Percentiles rank a stretch among this genome's conserved stretches.
phyloP scores from a whole-genome alignment of 306 rosid species.

The Corylus avellana region DNA sequence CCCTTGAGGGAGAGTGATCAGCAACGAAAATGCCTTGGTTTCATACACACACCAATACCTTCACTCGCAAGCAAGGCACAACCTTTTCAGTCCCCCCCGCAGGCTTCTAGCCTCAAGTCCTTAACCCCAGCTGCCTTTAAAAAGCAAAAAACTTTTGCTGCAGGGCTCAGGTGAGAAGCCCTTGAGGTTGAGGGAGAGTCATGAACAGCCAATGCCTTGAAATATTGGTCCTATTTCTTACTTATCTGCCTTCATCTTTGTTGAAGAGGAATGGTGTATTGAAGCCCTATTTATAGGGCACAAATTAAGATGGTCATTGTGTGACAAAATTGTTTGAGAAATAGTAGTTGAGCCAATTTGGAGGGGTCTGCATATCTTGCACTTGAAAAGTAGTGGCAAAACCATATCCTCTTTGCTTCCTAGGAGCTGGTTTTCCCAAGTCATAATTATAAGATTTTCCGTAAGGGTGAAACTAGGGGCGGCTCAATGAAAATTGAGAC shows the following conservation, averaged over 20 bases:
- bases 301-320: not conserved
- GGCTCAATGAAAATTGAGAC: too few species aligned
- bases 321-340: not conserved
- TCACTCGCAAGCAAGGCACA: not conserved
- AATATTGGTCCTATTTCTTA: not conserved
- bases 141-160: not conserved
- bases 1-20: conserved; percentile 43
- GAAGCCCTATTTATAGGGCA: conserved; percentile 24
- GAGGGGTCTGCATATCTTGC: conserved; percentile 18
- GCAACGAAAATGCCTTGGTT: conserved; percentile 5
- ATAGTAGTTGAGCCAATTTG: not conserved
- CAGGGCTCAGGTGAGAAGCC: not conserved
- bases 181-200: conserved; percentile 4
- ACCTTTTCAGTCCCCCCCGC: not conserved
- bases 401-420: conserved; percentile 1
- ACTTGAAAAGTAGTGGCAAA: conserved; percentile 20
- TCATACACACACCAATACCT: not conserved
- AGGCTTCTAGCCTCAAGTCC: not conserved
- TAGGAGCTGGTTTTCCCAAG: not conserved
- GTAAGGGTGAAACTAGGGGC: not conserved
- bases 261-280: conserved; percentile 27
- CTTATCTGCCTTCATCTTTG: conserved; percentile 7
- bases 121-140: not conserved
- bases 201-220: conserved; percentile 30
- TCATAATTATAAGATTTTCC: not conserved